phyloP scores from a whole-genome alignment of 495 filamentous ascomycete species.

The Aspergillus ellipticus region DNA sequence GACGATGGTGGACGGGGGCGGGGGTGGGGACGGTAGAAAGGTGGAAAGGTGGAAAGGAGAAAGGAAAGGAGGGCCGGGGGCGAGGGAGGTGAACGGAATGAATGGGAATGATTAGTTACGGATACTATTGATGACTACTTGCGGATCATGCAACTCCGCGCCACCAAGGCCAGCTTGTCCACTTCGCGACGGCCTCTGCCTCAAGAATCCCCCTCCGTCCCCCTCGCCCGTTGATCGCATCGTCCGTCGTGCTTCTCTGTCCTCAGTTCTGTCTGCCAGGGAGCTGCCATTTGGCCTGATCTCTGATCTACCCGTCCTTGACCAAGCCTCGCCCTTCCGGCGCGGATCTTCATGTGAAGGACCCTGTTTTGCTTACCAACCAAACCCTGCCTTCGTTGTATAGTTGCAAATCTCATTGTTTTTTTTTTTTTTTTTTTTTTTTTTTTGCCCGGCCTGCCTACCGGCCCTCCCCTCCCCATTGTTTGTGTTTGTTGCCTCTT shows the following conservation, averaged over 20 bases:
- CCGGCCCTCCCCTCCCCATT: not conserved
- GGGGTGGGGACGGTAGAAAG: no score
- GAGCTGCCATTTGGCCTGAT: not conserved
- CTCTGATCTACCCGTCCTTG: not conserved
- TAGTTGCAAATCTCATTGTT: not conserved
- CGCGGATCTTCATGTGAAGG: conserved; percentile 15
- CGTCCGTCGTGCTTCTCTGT: not conserved
- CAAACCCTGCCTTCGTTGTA: not conserved
- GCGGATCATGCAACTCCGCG: conserved; percentile 13
- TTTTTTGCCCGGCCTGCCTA: no score
- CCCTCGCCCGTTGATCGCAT: conserved; percentile 3
- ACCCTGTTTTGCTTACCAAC: not conserved
- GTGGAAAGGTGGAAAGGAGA: not conserved
- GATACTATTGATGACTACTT: conserved; percentile 13
- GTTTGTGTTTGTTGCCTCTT: not conserved
- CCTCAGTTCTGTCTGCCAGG: not conserved
- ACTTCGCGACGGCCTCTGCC: conserved; percentile 20
- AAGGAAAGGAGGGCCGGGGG: not conserved
- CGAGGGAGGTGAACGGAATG: not conserved
- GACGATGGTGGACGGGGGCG: no score
- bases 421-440: not conserved
- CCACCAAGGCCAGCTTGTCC: conserved; percentile 35
- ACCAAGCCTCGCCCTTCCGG: conserved; percentile 2
- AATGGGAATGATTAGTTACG: not conserved
- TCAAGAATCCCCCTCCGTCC: conserved; percentile 10